phyloP scores from a whole-genome alignment of 345 rosid genomes.

The Hirschfeldia incana region DNA sequence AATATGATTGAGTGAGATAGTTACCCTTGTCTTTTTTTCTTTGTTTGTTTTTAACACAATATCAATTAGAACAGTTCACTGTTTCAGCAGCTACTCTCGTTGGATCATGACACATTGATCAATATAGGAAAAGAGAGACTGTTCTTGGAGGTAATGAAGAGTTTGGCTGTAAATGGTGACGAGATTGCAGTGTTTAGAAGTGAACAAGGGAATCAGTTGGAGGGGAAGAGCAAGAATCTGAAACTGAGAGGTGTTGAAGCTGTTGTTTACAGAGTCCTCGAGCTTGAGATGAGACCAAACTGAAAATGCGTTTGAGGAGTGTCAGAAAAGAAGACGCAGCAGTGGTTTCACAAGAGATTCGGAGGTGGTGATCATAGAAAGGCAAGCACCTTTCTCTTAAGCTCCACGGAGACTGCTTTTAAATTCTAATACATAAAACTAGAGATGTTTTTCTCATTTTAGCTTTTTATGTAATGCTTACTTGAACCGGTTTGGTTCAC shows the following conservation, averaged over 20 bases:
- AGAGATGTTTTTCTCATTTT: background rate
- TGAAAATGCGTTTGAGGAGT: conserved; percentile 76
- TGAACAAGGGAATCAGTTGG: conserved; percentile 47
- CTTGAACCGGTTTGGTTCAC: background rate
- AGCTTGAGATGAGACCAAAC: conserved; percentile 52
- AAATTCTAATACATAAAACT: background rate
- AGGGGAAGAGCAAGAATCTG: conserved; percentile 51
- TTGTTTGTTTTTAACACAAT: background rate
- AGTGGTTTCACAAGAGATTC: conserved; percentile 47
- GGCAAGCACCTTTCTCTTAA: no score
- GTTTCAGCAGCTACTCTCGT: conserved; percentile 64
- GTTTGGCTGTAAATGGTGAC: conserved; percentile 45
- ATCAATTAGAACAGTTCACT: conserved; percentile 49
- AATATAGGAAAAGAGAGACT: conserved; percentile 54
- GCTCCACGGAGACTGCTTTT: background rate
- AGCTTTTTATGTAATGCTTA: background rate
- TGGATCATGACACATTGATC: conserved; percentile 53
- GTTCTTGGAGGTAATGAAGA: conserved; percentile 20
- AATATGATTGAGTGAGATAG: no score
- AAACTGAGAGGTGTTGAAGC: conserved; percentile 57
- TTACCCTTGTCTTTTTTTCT: no score
- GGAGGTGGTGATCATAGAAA: conserved; percentile 44
- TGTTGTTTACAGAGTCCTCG: conserved; percentile 61
- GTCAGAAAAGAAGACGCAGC: conserved; percentile 60
- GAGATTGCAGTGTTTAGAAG: conserved; percentile 61